Evolutionary conservation across 129 eudicot genomes (phyloP), one percentile per base, ranked within the genome.

Genomic region (Flaveria bidentis): DNA sequence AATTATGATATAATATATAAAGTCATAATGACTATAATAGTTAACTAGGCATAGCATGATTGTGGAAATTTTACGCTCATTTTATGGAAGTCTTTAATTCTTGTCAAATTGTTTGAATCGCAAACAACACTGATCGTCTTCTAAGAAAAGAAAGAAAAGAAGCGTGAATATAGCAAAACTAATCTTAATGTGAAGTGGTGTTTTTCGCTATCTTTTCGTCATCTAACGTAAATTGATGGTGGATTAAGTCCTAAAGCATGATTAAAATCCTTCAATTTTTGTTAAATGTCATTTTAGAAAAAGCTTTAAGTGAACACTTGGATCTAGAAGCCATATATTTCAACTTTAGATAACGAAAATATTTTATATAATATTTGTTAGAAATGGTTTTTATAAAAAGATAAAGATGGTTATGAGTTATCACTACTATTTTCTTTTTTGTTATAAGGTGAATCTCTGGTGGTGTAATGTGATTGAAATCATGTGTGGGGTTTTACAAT

Each of bases 401-500:
- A 23, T 25, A 47, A 47, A 60, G 8, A 74, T 74, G 23, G 53
- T 42, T 1, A 14, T 39, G 15, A 56, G 0, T 25, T 58, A 10
- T 18, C 13, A 25, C 11, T 61, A 25, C 22, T 26, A 23, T 47
- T 55, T 36, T 33, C 51, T 10, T 33, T 3, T 0, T 11, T 42
- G 20, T 3, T 52, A 10, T 60, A 58, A 23, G 26, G 3, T 28
- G 30, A 28, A 57, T 74, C 42, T 74, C 45, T 3, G 42, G 60
- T 46, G 62, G 77, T 55, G 55, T 56, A 73, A 13, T 64, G 65
- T 28, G 62, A 72, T 72, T 79, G 60, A 72, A 72, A 79, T 79
- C 68, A 79, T 79, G 60, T 72, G 83, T 79, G 83, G 78, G 83
- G 74, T 73, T 72, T 52, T 55, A 52, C 68, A 73, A 64, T 36